Evolutionary conservation across 2,329 filamentous ascomycete species (phyloP), one percentile per base, ranked within the genome.

Genomic region (Aspergillus sp.): DNA sequence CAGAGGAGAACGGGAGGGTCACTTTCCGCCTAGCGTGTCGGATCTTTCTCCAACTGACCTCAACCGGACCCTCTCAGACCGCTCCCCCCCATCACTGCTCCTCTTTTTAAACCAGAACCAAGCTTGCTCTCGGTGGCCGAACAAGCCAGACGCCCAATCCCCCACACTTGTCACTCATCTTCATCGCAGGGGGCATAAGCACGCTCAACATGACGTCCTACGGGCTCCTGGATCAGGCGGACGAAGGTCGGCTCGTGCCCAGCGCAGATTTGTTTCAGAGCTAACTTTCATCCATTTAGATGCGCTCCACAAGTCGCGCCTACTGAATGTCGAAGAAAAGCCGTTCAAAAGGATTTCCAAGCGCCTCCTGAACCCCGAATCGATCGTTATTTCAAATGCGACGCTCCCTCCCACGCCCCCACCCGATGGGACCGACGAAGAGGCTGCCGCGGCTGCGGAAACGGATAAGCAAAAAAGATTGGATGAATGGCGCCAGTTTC

Each of bases 261-360:
- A 47, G 50, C 21, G 49, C 39, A 50, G 50, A 24, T 50, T 47
- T 48, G 50, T 60, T 24, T 59, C 59, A 53, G 15, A 43, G 50
- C 64, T 68, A 61, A 70, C 46, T 14, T 19, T 55, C 17, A 60
- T 56, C 49, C 11, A 7, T 57, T 43, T 66, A 87, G 88, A 91
- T 73, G 88, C 91, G 62, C 87, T 97, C 39, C 93, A 97, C 79
- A 93, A 93, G 70, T 84, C 84, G 31, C 90, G 93, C 43, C 88
- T 97, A 4, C 84, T 97, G 39, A 90, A 90, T 62, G 89, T 97
- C 60, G 93, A 98, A 79, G 91, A 96, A 71, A 92, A 92, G 58
- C 91, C 92, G 0, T 97, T 96, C 79, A 91, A 91, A 73, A 89
- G 93, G 60, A 86, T 97, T 59, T 90, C 90, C 21, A 92, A 92